These are phyloP conservation scores for Nyssa sinensis DNA, from an alignment of 148 eudicot genomes.

Conservation along the genomic window DNA sequence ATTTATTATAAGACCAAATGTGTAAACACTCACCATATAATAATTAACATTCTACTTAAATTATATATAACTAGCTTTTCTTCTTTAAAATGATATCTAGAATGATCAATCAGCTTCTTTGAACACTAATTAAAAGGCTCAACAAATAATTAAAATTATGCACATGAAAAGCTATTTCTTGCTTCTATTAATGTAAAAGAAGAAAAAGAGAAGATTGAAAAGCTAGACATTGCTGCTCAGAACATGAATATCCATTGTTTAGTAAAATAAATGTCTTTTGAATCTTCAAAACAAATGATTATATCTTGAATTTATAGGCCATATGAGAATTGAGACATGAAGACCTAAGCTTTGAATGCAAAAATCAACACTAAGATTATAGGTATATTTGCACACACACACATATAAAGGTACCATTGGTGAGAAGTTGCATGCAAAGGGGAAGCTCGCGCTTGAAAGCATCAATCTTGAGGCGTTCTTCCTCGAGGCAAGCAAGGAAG, in stretches of 20 bases:
- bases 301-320: neutral
- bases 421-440: constrained; percentile 90
- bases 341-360: neutral
- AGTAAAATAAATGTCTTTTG: constrained; percentile 10
- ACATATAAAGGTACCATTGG: constrained; percentile 53
- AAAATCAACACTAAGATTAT: neutral
- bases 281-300: constrained; percentile 7
- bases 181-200: constrained; percentile 23
- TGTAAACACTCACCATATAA: too few relatives aligned
- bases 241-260: constrained; percentile 25
- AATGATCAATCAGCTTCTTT: neutral
- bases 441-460: constrained; percentile 99
- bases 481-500: constrained; percentile 73
- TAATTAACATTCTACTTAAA: too few relatives aligned
- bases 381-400: neutral
- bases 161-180: constrained; percentile 35
- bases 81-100: constrained; percentile 7
- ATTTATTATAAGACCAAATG: too few relatives aligned
- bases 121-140: neutral
- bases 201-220: constrained; percentile 15
- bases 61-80: constrained; percentile 4
- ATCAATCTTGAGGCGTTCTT: constrained; percentile 89
- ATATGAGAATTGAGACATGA: neutral
- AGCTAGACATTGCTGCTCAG: constrained; percentile 21
- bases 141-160: constrained; percentile 14